These are phyloP conservation scores for Magnolia sinica DNA, from an alignment of 164 flowering plant genomes.

Conservation along the genomic window DNA sequence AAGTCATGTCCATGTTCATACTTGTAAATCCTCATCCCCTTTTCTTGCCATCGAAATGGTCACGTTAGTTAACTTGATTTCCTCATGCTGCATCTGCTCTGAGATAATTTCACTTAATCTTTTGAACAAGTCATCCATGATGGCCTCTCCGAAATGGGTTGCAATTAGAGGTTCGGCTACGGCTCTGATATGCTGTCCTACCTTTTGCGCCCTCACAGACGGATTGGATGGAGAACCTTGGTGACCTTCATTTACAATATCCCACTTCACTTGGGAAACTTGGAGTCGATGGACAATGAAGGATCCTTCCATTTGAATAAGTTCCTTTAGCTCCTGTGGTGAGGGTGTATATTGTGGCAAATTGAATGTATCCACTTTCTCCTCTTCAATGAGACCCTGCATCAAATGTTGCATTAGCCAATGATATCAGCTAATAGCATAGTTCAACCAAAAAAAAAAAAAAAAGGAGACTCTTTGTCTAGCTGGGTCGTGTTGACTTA, in stretches of 20 bases:
- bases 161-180: conserved; percentile 60
- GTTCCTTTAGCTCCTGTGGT: conserved; percentile 30
- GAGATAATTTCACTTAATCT: conserved; percentile 46
- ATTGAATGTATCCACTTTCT: conserved; percentile 44
- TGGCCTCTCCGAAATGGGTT: conserved; percentile 65
- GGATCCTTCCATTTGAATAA: conserved; percentile 41
- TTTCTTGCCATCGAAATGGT: neutral
- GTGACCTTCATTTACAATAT: conserved; percentile 16
- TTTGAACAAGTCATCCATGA: conserved; percentile 52
- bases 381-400: conserved; percentile 44
- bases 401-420: neutral
- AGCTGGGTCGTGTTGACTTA: neutral
- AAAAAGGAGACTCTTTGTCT: neutral
- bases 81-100: conserved; percentile 52
- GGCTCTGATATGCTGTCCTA: conserved; percentile 41
- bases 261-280: conserved; percentile 37
- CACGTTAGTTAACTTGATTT: conserved; percentile 25
- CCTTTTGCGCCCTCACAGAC: neutral
- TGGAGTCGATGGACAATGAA: conserved; percentile 31
- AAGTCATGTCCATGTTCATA: too few relatives aligned
- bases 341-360: conserved; percentile 52
- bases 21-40: neutral
- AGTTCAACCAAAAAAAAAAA: neutral
- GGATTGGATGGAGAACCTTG: neutral
- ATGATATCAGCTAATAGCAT: neutral